These are phyloP conservation scores for Colletotrichum sojae DNA, from an alignment of 2,329 filamentous ascomycete species.

Conservation along the genomic window DNA sequence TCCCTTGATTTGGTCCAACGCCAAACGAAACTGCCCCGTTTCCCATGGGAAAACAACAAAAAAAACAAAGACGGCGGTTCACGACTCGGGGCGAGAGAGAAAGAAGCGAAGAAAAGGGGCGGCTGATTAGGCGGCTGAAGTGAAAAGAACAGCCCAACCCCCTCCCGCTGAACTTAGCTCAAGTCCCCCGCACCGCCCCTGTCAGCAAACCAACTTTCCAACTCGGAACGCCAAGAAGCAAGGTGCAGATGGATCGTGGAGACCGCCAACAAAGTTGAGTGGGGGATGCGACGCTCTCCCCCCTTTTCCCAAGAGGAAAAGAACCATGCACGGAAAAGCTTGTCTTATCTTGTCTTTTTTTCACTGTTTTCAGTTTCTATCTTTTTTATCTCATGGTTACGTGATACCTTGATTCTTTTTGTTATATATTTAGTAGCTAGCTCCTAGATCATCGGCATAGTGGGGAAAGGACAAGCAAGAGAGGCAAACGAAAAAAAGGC, in stretches of 20 bases:
- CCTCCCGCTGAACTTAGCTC: not conserved
- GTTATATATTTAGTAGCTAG: too few relatives aligned
- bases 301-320: too few relatives aligned
- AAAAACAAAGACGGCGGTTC: too few relatives aligned
- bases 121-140: not conserved
- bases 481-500: not conserved
- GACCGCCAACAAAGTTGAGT: too few relatives aligned
- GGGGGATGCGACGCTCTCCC: too few relatives aligned
- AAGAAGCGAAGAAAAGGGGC: not conserved
- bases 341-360: constrained; percentile 9
- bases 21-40: too few relatives aligned
- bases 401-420: constrained; percentile 8
- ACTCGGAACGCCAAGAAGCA: too few relatives aligned
- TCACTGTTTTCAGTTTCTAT: not conserved
- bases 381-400: not conserved
- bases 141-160: not conserved
- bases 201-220: too few relatives aligned
- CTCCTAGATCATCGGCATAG: not conserved
- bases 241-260: too few relatives aligned
- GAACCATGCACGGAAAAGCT: not conserved
- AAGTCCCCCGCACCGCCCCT: too few relatives aligned
- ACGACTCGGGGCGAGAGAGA: not conserved
- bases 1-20: too few relatives aligned
- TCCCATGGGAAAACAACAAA: too few relatives aligned
- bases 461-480: not conserved